These are phyloP conservation scores for Biscogniauxia marginata DNA, from an alignment of 2,329 filamentous ascomycete species.

Conservation along the genomic window DNA sequence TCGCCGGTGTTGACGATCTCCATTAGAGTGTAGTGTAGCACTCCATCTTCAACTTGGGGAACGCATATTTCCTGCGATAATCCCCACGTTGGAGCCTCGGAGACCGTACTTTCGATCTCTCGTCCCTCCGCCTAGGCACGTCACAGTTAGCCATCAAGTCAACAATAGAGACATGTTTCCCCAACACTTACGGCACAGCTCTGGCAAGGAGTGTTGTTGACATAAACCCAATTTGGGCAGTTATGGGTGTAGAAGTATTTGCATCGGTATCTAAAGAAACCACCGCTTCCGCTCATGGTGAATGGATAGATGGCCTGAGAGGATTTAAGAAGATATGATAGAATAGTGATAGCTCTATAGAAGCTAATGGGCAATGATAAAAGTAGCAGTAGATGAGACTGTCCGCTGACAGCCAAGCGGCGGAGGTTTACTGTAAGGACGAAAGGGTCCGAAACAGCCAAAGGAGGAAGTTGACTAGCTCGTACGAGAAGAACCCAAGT, in stretches of 20 bases:
- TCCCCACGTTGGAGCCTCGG: conserved; percentile 27
- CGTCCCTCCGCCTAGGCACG: conserved; percentile 46
- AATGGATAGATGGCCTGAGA: background rate
- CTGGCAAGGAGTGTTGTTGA: conserved; percentile 49
- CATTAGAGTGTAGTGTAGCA: conserved; percentile 48
- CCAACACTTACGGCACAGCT: conserved; percentile 46
- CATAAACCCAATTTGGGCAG: conserved; percentile 54
- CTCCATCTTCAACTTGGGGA: conserved; percentile 44
- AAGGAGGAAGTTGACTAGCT: conserved; percentile 8
- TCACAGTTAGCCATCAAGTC: conserved; percentile 12
- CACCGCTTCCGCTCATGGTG: conserved; percentile 41
- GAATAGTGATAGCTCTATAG: conserved; percentile 1
- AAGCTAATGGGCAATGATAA: conserved; percentile 1
- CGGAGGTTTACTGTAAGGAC: conserved; percentile 18
- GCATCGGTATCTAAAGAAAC: conserved; percentile 54
- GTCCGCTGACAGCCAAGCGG: conserved; percentile 33
- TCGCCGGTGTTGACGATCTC: conserved; percentile 41
- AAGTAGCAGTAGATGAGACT: conserved; percentile 17
- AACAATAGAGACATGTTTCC: background rate
- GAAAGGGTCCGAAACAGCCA: conserved; percentile 20
- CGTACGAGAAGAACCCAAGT: conserved; percentile 8
- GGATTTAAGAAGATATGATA: background rate
- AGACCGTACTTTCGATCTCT: conserved; percentile 39
- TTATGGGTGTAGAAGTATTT: conserved; percentile 53
- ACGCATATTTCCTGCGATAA: conserved; percentile 43